Base-by-base conservation (phyloP, 2,329 filamentous ascomycete species). In the Fusarium virguliforme region DNA sequence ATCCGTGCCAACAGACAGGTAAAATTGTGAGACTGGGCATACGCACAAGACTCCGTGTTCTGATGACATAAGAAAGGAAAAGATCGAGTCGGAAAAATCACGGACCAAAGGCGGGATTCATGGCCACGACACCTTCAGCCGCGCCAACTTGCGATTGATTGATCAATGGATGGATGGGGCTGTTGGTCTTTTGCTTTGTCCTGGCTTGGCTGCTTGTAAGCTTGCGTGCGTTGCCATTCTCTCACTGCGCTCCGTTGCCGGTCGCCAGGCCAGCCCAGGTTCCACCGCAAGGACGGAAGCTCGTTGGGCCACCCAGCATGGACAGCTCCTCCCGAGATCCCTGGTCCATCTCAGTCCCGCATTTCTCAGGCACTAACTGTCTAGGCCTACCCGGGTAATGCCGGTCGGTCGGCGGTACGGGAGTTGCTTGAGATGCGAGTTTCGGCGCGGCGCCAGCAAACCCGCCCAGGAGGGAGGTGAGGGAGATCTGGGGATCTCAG, bases 361-460 rank as follows among this genome's bases (percentile, higher is more conserved):
- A 75, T 73, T 67, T 70, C 69, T 75, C 64, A 75, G 73, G 73
- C 73, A 75, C 55, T 64, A 74, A 75, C 58, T 65, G 46, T 32
- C 63, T 54, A 53, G 62, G 63, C 59, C 54, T 68, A 67, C 72
- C 74, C 74, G 74, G 74, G 67, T 76, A 76, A 76, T 76, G 75
- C 74, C 74, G 74, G 74, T 73, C 63, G 64, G 71, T 76, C 74
- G 74, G 74, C 64, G 74, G 74, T 76, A 72, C 74, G 74, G 74
- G 72, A 76, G 70, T 75, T 74, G 48, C 40, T 63, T 65, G 48
- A 66, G 62, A 74, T 70, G 62, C 61, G 70, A 67, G 57, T 67
- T 67, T 70, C 63, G 63, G 70, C 63, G 64, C 71, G 61, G 64
- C 18, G 51, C 38, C 46, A 65, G 59, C 46, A 60, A 18, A 50